These are phyloP conservation scores for Xylariaceae sp. DNA, from an alignment of 2,329 filamentous ascomycete species.

Conservation along the genomic window DNA sequence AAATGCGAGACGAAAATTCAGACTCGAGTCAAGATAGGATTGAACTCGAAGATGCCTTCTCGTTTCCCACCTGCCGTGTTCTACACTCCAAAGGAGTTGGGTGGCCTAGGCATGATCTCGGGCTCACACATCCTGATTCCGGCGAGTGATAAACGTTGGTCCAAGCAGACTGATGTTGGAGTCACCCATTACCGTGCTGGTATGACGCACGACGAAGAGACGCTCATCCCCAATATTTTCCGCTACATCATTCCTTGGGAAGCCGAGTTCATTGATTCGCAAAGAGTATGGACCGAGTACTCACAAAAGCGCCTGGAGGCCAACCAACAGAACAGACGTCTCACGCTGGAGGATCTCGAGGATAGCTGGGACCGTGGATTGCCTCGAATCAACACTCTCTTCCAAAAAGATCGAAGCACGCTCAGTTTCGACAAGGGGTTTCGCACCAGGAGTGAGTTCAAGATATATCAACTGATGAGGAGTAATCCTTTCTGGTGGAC, in stretches of 20 bases:
- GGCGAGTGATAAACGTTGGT: slow-evolving; percentile 96
- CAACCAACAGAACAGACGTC: slow-evolving; percentile 89
- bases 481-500: slow-evolving; percentile 99
- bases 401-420: slow-evolving; percentile 96
- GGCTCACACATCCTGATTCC: slow-evolving; percentile 97
- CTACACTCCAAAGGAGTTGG: slow-evolving; percentile 96
- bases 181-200: slow-evolving; percentile 95
- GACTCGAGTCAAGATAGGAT: slow-evolving; percentile 93
- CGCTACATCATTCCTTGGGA: slow-evolving; percentile 99
- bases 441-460: slow-evolving; percentile 91
- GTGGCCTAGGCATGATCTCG: slow-evolving; percentile 97
- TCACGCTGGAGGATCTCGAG: slow-evolving; percentile 93
- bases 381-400: slow-evolving; percentile 95
- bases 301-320: slow-evolving; percentile 96
- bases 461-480: slow-evolving; percentile 98
- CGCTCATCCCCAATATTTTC: slow-evolving; percentile 97
- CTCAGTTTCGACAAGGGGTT: slow-evolving; percentile 98
- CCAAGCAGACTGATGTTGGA: slow-evolving; percentile 93
- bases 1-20: slow-evolving; percentile 99
- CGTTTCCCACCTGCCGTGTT: slow-evolving; percentile 97
- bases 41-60: slow-evolving; percentile 99
- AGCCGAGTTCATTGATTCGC: slow-evolving; percentile 96
- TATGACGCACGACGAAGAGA: slow-evolving; percentile 98
- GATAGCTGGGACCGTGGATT: slow-evolving; percentile 98
- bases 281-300: slow-evolving; percentile 98